Evolutionary conservation across 148 eudicot genomes (phyloP).

Genomic region (Fagopyrum esculentum): DNA sequence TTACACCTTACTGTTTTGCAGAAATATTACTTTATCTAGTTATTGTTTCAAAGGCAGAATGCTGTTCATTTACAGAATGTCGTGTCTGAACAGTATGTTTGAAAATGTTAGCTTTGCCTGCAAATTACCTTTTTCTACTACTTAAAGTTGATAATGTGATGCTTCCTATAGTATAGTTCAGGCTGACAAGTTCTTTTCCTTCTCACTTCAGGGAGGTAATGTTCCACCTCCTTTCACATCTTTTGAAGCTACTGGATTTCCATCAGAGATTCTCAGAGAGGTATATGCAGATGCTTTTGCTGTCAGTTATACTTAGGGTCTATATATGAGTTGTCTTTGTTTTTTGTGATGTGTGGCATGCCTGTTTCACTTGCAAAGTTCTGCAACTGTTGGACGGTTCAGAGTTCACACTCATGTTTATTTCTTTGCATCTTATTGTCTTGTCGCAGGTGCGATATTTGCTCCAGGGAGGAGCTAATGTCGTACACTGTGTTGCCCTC

Average conservation of each 20-base stretch:
- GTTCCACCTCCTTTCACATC: constrained; percentile 74
- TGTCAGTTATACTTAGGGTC: constrained; percentile 9
- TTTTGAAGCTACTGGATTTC: constrained; percentile 79
- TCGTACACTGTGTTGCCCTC: constrained; percentile 93
- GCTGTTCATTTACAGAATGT: background rate
- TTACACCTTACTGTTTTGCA: background rate
- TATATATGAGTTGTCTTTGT: constrained; percentile 27
- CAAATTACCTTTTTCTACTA: background rate
- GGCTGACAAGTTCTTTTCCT: background rate
- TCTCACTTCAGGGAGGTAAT: constrained; percentile 45
- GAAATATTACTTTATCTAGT: background rate
- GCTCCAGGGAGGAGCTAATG: constrained; percentile 99
- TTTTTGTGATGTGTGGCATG: constrained; percentile 12
- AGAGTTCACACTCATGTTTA: constrained; percentile 53
- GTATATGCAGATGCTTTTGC: constrained; percentile 28
- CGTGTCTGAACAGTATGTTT: background rate
- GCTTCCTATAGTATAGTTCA: background rate
- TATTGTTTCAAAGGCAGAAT: background rate
- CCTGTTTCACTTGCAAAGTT: constrained; percentile 28
- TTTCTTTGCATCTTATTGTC: constrained; percentile 49
- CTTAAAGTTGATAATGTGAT: background rate
- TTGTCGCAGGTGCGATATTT: constrained; percentile 99
- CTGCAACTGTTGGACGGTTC: constrained; percentile 38
- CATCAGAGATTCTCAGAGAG: constrained; percentile 76
- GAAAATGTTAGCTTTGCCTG: background rate